Evolutionary conservation across 2,329 filamentous ascomycete species (phyloP), one percentile per base, ranked within the genome.

Genomic region (Dactylonectria macrodidyma): DNA sequence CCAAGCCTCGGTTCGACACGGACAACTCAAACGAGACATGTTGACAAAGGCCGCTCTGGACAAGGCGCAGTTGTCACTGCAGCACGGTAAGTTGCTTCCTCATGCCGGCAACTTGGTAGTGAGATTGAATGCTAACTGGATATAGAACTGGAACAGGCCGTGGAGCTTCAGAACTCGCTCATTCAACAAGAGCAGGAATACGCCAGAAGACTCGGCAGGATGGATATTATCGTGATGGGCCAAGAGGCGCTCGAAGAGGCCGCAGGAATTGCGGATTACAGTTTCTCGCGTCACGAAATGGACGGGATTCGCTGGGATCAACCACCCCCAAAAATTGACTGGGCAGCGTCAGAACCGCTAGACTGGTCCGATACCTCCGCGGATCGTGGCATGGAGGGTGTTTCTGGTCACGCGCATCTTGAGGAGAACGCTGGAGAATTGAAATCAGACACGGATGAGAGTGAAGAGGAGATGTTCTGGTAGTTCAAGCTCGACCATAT

Each of bases 31-130:
- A 12, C 51, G 51, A 6, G 33, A 54, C n/a, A 24, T 36, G 6
- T 33, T 54, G 10, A 54, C 51, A 19, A 38, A 54, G 33, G 51
- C 33, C 10, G 51, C 51, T n/a, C n/a, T 54, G 33, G 51, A 24
- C n/a, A 54, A 54, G 33, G 51, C 51, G 16, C 33, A 38, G 24
- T 14, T 44, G 14, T 44, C 41, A n/a, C 41, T 44, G 5, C 41
- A n/a, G 5, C 41, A 44, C 7, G 16, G 41, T 19, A 44, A n/a
- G 41, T 44, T 7, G 6, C 41, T 44, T 44, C 16, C 16, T 7
- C 41, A 44, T 8, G n/a, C 16, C n/a, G 41, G 41, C 41, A n/a
- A n/a, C 7, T 44, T 19, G 16, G n/a, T 44, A 1, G 16, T 44
- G 41, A n/a, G 14, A 44, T 9, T 14, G 12, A 44, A n/a, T 44